A percentile compares a stretch with the other conserved stretches of the same genome.
Conservation (phyloP, 2,329 filamentous ascomycete genomes). For the Xylariaceae sp. region DNA sequence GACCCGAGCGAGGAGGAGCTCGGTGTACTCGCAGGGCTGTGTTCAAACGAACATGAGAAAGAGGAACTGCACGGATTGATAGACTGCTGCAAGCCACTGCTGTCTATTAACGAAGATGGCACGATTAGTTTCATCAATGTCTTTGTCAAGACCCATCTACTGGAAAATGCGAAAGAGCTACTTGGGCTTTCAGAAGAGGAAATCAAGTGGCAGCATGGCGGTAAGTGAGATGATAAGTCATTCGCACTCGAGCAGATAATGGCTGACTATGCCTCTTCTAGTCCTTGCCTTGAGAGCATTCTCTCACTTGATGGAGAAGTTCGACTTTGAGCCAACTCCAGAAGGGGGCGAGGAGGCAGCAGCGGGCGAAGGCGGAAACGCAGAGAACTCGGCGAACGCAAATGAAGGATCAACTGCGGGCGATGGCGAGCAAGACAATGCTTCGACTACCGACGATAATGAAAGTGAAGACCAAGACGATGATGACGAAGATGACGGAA, state of each 20-base stretch:
- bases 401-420: constrained; percentile 5
- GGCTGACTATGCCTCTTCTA: background rate
- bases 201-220: constrained; percentile 39
- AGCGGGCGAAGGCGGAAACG: constrained; percentile 7
- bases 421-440: background rate
- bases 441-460: constrained; percentile 6
- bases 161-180: constrained; percentile 34
- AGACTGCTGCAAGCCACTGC: constrained; percentile 36
- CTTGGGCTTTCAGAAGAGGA: constrained; percentile 36
- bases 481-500: constrained; percentile 12
- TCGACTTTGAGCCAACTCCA: constrained; percentile 26
- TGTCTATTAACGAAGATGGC: constrained; percentile 22
- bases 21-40: constrained; percentile 34
- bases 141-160: constrained; percentile 37
- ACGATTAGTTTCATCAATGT: constrained; percentile 31
- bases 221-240: background rate
- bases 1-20: constrained; percentile 38
- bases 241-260: background rate
- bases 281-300: constrained; percentile 37
- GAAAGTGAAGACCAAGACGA: constrained; percentile 10
- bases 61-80: constrained; percentile 34
- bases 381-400: constrained; percentile 8
- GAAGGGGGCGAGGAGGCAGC: constrained; percentile 6
- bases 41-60: constrained; percentile 29
- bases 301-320: constrained; percentile 33